Base-by-base conservation (phyloP, 2,329 filamentous ascomycete genomes). In the Phialocephala subalpina region DNA sequence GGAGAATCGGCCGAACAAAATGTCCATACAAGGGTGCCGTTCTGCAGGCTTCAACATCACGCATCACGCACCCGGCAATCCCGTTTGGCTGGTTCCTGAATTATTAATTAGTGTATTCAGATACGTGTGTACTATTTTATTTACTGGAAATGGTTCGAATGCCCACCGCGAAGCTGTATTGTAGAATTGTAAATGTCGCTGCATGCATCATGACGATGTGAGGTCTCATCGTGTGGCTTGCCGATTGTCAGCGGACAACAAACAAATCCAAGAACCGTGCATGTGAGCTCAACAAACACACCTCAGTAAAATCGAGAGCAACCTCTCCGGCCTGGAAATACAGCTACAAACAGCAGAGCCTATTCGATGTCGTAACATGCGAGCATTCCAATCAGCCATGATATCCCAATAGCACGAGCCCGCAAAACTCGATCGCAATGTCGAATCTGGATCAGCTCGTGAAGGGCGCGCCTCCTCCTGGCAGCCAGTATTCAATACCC, bases 381-480 rank as follows among this genome's bases (percentile, higher is more conserved):
- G 25, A 18, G 11, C 3, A 53, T 53, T 29, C 25, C 12, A 8
- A 27, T 42, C 38, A 57, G 42, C 58, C 61, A 67, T 67, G 65
- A 62, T 22, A 53, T 58, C 52, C 27, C 47, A 60, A 55, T 64
- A 63, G 56, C 59, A 70, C 72, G 68, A 72, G 65, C 66, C 58
- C 59, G 33, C 65, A 64, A 64, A 60, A 47, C 59, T 62, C 33
- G 66, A 65, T 33, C 67, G 63, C 65, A 20, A 77, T 77, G 75
- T 74, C 75, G 59, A 73, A 74, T 60, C 69, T 78, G 33, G 94
- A 97, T 81, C 93, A 94, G 75, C 87, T 97, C 75, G 93, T 98
- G 81, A 98, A 97, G 82, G 95, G 94, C 75, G 90, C 93, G 58
- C 91, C 93, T 65, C 82, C 88, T 65, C 86, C 90, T 63, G 85